A percentile compares a stretch with the other conserved stretches of the same genome.
These are phyloP conservation scores for Nannizzia gypsea DNA, from an alignment of 2,329 filamentous ascomycete genomes.

Conservation along the genomic window DNA sequence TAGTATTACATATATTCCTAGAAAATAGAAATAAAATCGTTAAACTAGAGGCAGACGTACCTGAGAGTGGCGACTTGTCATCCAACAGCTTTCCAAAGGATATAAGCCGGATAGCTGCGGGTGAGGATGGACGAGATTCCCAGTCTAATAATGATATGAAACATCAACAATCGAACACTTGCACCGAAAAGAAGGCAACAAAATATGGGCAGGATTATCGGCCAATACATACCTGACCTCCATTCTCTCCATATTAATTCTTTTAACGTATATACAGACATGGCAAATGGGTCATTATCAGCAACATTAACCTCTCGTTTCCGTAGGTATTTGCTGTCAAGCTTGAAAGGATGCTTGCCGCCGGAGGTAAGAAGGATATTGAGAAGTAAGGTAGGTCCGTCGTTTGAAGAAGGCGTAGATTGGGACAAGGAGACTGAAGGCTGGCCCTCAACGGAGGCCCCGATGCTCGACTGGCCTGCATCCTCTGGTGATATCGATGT, in stretches of 20 bases:
- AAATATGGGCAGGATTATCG: background rate
- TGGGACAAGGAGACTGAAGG: background rate
- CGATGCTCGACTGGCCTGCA: background rate
- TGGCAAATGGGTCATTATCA: conserved; percentile 69
- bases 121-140: conserved; percentile 75
- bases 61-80: conserved; percentile 73
- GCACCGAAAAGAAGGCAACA: background rate
- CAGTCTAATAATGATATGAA: conserved; percentile 46
- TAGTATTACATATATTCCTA: background rate
- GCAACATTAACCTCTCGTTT: conserved; percentile 70
- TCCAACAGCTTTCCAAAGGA: conserved; percentile 84
- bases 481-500: background rate
- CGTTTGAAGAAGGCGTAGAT: background rate
- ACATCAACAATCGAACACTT: background rate
- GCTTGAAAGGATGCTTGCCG: conserved; percentile 75
- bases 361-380: conserved; percentile 63
- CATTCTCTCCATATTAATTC: conserved; percentile 89
- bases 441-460: background rate
- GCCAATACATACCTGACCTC: conserved; percentile 51
- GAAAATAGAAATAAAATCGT: background rate
- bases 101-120: conserved; percentile 80
- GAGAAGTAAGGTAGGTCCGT: conserved; percentile 1
- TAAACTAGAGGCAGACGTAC: conserved; percentile 40
- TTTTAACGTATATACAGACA: conserved; percentile 88
- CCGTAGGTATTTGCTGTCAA: conserved; percentile 73